These are phyloP conservation scores for Podaxis mareebaensis DNA, from an alignment of 768 basidiomycete species.

Conservation along the genomic window DNA sequence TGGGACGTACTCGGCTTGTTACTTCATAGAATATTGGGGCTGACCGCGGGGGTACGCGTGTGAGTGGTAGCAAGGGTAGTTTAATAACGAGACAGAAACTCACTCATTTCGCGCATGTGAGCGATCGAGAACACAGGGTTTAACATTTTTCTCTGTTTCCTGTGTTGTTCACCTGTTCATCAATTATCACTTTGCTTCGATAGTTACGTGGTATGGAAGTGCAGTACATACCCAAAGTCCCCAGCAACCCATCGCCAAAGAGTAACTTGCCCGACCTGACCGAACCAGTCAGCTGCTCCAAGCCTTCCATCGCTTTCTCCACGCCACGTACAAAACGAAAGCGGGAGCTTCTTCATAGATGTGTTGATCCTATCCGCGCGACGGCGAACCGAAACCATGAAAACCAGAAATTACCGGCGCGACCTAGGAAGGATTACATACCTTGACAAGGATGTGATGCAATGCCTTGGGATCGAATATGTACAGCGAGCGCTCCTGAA, in stretches of 20 bases:
- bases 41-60: slow-evolving; percentile 12
- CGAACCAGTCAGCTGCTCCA: neutral
- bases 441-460: slow-evolving; percentile 47
- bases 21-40: slow-evolving; percentile 37
- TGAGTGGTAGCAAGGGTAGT: neutral
- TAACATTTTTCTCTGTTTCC: slow-evolving; percentile 43
- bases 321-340: slow-evolving; percentile 25
- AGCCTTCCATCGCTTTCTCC: neutral
- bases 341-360: slow-evolving; percentile 28
- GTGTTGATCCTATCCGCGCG: slow-evolving; percentile 28
- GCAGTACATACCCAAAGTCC: slow-evolving; percentile 25
- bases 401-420: neutral
- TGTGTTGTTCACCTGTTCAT: slow-evolving; percentile 39
- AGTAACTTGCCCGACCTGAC: slow-evolving; percentile 20
- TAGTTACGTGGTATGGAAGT: neutral
- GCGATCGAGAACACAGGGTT: slow-evolving; percentile 44
- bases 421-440: slow-evolving; percentile 4
- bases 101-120: slow-evolving; percentile 39
- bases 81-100: neutral
- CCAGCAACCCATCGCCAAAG: slow-evolving; percentile 30
- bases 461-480: slow-evolving; percentile 46
- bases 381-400: neutral
- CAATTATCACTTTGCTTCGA: neutral
- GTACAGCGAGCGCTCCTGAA: slow-evolving; percentile 34
- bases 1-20: slow-evolving; percentile 24